Base-by-base conservation (phyloP, 2,329 filamentous ascomycete species). In the Helotiales sp. region DNA sequence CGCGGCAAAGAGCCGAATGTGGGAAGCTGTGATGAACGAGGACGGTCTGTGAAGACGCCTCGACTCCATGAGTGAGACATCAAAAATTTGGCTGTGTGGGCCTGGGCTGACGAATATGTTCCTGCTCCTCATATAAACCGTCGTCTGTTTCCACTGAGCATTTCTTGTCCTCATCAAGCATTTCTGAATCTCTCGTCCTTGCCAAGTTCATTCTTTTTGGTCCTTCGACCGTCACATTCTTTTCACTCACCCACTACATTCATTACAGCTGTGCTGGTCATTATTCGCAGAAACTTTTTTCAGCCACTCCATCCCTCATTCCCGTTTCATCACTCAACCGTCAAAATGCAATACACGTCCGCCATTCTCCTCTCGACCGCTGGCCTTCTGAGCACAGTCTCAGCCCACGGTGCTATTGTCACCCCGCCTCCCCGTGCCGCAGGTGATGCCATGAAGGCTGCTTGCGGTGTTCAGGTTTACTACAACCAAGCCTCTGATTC, bases 341-440 rank as follows among this genome's bases (percentile, higher is more conserved):
- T 60, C 69, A 73, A 69, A 47, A 75, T 75, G 73, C 70, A 75
- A 65, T 74, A 74, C 69, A 63, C 72, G 52, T 65, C 69, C 24
- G 52, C 71, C 10, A 68, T 73, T 61, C 69, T 74, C 47, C 64
- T 70, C 50, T 54, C 68, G 40, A 67, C 70, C 37, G 67, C 68
- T 10, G 61, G 66, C 61, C 63, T 74, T 20, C 80, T 80, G 61
- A 78, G 80, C 69, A 72, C 81, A 64, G 82, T 80, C 61, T 79
- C 82, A 30, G 83, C 79, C 55, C 84, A 86, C 68, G 84, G 84
- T 40, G 82, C 82, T 67, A 80, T 86, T 61, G 77, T 75, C 47
- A 77, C 74, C 3, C 83, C 83, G 3, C 54, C 76, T 0, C 74
- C 82, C n/a, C 82, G 83, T 40, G 61, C 75, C 30, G 77, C 81